Conservation (phyloP, 2,329 filamentous ascomycete species). For the Fusarium azukiicola region DNA sequence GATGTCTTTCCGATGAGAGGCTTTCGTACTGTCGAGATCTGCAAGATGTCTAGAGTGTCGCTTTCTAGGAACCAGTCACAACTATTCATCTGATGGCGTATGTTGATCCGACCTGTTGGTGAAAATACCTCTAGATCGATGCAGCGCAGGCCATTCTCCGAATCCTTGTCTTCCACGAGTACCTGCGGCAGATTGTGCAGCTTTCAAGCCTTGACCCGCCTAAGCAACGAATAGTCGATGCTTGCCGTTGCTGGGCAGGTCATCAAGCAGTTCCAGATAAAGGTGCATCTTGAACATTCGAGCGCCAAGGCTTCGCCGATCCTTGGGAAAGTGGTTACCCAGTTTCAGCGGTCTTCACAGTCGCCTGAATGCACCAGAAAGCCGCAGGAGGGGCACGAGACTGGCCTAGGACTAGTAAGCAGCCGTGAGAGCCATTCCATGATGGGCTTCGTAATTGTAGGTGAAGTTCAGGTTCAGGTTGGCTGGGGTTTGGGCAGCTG, state of each 20-base stretch:
- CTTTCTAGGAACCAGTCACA: too few species aligned
- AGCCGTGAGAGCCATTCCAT: neutral
- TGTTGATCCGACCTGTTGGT: neutral
- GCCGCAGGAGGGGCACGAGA: neutral
- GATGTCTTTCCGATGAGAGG: neutral
- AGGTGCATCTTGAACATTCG: neutral
- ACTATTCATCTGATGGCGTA: too few species aligned
- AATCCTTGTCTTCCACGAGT: neutral
- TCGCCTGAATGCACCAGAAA: neutral
- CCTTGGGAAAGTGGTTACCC: neutral
- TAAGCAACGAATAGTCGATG: neutral
- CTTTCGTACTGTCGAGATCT: neutral
- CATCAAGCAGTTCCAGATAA: neutral
- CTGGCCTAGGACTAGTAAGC: neutral
- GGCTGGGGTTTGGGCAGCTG: neutral
- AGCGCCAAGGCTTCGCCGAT: neutral
- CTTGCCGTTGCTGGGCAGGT: neutral
- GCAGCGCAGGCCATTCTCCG: neutral
- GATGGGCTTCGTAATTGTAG: neutral
- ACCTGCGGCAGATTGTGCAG: neutral
- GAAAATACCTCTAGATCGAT: neutral
- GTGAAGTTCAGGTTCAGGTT: neutral
- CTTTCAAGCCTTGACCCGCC: neutral
- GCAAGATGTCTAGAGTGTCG: neutral
- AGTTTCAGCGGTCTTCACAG: neutral